A percentile compares a stretch with the other conserved stretches of the same genome.
Conservation (phyloP, 305 asterid species). For the Salvia sclarea region DNA sequence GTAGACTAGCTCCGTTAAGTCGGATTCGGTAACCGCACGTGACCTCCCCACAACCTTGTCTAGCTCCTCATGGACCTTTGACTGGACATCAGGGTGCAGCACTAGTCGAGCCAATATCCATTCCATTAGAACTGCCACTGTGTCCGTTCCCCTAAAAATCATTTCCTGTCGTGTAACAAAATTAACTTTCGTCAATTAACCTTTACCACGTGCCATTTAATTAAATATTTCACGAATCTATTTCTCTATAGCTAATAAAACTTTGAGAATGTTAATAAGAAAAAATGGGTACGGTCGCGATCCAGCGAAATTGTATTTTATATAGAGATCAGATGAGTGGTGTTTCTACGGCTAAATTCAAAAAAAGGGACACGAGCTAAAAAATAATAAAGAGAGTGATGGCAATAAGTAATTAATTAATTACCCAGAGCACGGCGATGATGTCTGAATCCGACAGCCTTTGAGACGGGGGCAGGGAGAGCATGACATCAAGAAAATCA, state of each 20-base stretch:
- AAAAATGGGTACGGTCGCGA: slow-evolving; percentile 3
- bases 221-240: no score
- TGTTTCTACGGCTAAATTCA: slow-evolving; percentile 24
- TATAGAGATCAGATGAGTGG: not conserved
- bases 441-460: slow-evolving; percentile 67
- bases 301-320: slow-evolving; percentile 10
- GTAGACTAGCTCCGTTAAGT: slow-evolving; percentile 52
- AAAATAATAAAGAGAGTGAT: slow-evolving; percentile 37
- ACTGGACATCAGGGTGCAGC: slow-evolving; percentile 62
- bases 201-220: slow-evolving; percentile 19
- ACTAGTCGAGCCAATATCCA: slow-evolving; percentile 80
- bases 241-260: not conserved
- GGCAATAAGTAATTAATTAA: slow-evolving; percentile 6
- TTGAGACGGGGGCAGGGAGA: slow-evolving; percentile 52
- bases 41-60: slow-evolving; percentile 59
- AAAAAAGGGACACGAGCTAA: not conserved
- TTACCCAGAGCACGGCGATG: slow-evolving; percentile 92
- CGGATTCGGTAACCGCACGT: slow-evolving; percentile 58
- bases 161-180: slow-evolving; percentile 53
- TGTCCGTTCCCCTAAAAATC: slow-evolving; percentile 91
- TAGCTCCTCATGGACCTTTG: slow-evolving; percentile 61
- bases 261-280: no score
- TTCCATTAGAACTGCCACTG: slow-evolving; percentile 74
- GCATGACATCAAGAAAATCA: slow-evolving; percentile 68
- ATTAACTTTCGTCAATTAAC: no score